Evolutionary conservation across 2,329 filamentous ascomycete genomes (phyloP), one percentile per base, ranked within the genome.

Genomic region (Apiospora hydei): DNA sequence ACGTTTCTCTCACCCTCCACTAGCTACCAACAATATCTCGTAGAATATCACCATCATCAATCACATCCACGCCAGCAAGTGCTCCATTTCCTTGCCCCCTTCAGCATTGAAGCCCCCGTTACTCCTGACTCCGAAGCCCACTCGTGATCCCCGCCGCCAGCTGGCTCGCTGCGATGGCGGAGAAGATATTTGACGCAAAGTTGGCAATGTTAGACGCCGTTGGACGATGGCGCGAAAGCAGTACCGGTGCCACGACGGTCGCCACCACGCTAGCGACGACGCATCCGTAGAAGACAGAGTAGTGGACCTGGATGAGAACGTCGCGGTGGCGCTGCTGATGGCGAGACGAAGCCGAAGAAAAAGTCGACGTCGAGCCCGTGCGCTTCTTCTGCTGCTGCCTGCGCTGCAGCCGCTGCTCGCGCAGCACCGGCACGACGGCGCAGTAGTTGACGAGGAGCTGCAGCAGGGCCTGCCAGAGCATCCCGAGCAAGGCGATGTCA

Each of bases 91-190:
- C n/a, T n/a, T n/a, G n/a, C n/a, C n/a, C n/a, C n/a, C n/a, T n/a
- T n/a, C n/a, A n/a, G n/a, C n/a, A n/a, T n/a, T n/a, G n/a, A n/a
- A n/a, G n/a, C n/a, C n/a, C n/a, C 26, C 14, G 26, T 57, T 26
- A 57, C 14, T 57, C 26, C 26, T 13, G 26, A 8, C 51, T 57
- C 26, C 51, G 51, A 2, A 57, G 4, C 1, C 51, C 51, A 10
- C 51, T 57, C 51, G 51, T 57, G 26, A 57, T 57, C 51, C 51
- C 51, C 14, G 51, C 51, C 51, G 51, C 51, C 14, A 57, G 26
- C 26, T 57, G 51, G 5, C 51, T 57, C 26, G 51, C 51, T 26
- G 26, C 51, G 16, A 30, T 34, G 1, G 26, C 51, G 1, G 51
- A 26, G 34, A 57, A 57, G 14, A 57, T 57, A 21, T 34, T 57